These are phyloP conservation scores for Fagopyrum tataricum DNA, from an alignment of 148 eudicot genomes.

Conservation along the genomic window DNA sequence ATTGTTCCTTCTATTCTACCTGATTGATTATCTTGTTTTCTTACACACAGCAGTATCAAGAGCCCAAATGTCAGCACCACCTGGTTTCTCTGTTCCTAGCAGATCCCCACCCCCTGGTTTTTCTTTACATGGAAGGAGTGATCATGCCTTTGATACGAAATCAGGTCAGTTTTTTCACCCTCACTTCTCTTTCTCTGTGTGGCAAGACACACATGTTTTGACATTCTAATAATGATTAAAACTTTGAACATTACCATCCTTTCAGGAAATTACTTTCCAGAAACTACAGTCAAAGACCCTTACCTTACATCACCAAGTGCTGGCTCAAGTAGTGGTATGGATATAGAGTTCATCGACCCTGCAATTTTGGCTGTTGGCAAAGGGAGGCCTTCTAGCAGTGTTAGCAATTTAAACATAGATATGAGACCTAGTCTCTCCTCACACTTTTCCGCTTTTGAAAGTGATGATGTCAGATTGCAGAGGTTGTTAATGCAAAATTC, in stretches of 20 bases:
- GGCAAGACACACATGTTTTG: background rate
- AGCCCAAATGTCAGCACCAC: slow-evolving; percentile 85
- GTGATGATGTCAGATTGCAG: slow-evolving; percentile 50
- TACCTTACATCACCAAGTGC: slow-evolving; percentile 24
- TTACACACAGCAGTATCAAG: slow-evolving; percentile 44
- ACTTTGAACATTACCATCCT: background rate
- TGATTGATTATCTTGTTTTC: background rate
- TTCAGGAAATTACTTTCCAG: slow-evolving; percentile 36
- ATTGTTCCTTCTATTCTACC: background rate
- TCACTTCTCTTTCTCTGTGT: background rate
- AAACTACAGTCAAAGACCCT: slow-evolving; percentile 21
- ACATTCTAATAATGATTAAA: background rate
- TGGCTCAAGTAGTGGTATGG: slow-evolving; percentile 17
- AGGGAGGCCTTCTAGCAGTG: slow-evolving; percentile 59
- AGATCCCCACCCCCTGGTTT: slow-evolving; percentile 94
- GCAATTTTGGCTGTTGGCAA: slow-evolving; percentile 38
- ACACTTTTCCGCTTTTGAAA: slow-evolving; percentile 50
- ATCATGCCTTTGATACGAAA: slow-evolving; percentile 34
- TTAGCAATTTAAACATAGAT: slow-evolving; percentile 43
- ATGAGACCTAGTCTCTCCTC: slow-evolving; percentile 41
- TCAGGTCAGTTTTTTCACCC: slow-evolving; percentile 40
- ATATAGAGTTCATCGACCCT: slow-evolving; percentile 43
- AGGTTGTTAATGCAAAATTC: slow-evolving; percentile 57
- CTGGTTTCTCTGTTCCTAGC: slow-evolving; percentile 68
- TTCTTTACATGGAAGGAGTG: slow-evolving; percentile 52